Base-by-base conservation (phyloP, 228 moss, liverwort and hornwort genomes). In the Sphagnum fallax region DNA sequence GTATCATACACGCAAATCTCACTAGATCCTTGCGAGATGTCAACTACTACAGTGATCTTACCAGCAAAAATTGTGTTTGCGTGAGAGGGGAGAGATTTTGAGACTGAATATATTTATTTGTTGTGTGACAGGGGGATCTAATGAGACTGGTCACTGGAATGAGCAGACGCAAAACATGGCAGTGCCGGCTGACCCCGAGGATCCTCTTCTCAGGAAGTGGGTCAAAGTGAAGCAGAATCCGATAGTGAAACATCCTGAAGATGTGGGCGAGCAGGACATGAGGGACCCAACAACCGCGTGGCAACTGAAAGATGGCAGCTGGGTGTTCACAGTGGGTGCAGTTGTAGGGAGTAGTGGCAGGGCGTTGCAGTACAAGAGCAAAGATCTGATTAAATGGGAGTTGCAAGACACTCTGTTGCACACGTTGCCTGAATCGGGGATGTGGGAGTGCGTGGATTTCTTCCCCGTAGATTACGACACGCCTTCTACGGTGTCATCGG, bases 401-500 rank as follows among this genome's bases (percentile, higher is more conserved):
- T 77, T 88, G 66, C 67, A 74, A 6, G 61, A 79, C 0, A 18
- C 63, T 2, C 75, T 58, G 9, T 70, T 97, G n/a, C 88, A 93
- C 58, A 65, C 77, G 4, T 91, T 93, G 2, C 5, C 74, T 0
- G 77, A 72, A 48, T 81, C 92, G 0, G 87, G 83, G 16, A 80
- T 82, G 83, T 87, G 87, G 96, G 96, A 97, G 78, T 97, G 96
- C 75, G 83, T 88, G 5, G 96, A 97, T 65, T 90, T 97, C 65
- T 97, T 69, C 53, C 96, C 96, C 0, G 78, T 93, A 8, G 85
- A 76, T 9, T 49, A 58, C 10, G 78, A 85, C 48, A 52, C 52
- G 10, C 15, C 52, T 53, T 6, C 18, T 4, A 75, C 73, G 53
- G 60, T 65, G 3, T 70, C 60, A 4, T 12, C 60, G 6, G 32